These are phyloP conservation scores for Taphrina wiesneri DNA, from an alignment of 1,139 yeast species.

Conservation along the genomic window DNA sequence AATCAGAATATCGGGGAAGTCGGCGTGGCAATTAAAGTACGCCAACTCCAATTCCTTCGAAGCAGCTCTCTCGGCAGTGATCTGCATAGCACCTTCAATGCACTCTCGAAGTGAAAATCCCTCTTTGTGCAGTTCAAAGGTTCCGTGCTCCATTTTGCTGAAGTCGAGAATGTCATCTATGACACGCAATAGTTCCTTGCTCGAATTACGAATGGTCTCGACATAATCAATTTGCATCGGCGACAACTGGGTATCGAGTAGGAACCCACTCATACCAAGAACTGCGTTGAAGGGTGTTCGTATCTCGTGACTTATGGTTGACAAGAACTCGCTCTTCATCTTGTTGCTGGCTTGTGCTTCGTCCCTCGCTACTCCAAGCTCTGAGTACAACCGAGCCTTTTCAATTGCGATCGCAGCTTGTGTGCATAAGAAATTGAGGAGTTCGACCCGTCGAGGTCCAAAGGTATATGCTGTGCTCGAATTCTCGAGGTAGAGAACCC, in stretches of 20 bases:
- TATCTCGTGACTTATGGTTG: slow-evolving; percentile 87
- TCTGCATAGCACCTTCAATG: slow-evolving; percentile 35
- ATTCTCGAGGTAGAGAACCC: slow-evolving; percentile 39
- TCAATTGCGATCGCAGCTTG: slow-evolving; percentile 40
- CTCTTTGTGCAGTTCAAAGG: slow-evolving; percentile 68
- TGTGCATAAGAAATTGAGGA: slow-evolving; percentile 37
- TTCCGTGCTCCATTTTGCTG: slow-evolving; percentile 78
- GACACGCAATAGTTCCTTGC: slow-evolving; percentile 71
- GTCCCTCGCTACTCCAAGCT: slow-evolving; percentile 44
- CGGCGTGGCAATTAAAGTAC: slow-evolving; percentile 26
- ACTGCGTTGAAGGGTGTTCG: slow-evolving; percentile 92
- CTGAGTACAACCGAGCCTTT: slow-evolving; percentile 43
- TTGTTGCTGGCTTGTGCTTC: slow-evolving; percentile 35
- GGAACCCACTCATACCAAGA: slow-evolving; percentile 87
- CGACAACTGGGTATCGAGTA: slow-evolving; percentile 73
- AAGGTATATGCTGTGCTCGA: slow-evolving; percentile 37
- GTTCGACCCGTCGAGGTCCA: slow-evolving; percentile 35
- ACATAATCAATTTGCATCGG: slow-evolving; percentile 80
- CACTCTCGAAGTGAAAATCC: slow-evolving; percentile 53
- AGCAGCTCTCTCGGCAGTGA: slow-evolving; percentile 31
- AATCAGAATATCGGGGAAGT: slow-evolving; percentile 61
- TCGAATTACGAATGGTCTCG: slow-evolving; percentile 73
- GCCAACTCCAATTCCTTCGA: slow-evolving; percentile 35
- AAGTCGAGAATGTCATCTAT: slow-evolving; percentile 80
- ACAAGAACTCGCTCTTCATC: slow-evolving; percentile 81